phyloP scores from a whole-genome alignment of 202 grass and related monocot genomes.

The Digitaria exilis region DNA sequence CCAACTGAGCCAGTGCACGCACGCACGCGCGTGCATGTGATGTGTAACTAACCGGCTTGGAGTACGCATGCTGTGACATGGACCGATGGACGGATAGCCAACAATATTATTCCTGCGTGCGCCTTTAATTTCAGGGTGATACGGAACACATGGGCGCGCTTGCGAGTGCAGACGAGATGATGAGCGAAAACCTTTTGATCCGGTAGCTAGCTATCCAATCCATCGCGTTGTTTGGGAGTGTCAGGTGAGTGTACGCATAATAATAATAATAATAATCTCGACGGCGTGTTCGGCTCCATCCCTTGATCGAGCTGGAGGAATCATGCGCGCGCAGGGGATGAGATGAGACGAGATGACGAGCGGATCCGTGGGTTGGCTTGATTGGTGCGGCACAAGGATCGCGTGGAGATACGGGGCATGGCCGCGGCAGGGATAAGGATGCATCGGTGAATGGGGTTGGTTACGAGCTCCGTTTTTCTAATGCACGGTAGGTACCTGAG shows the following conservation, averaged over 20 bases:
- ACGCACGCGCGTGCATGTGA: neutral
- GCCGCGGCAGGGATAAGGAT: neutral
- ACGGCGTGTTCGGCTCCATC: too few relatives aligned
- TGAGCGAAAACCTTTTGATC: neutral
- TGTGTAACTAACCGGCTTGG: neutral
- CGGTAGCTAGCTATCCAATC: neutral
- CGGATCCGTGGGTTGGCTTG: neutral
- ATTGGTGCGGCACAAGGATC: neutral
- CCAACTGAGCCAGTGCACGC: neutral
- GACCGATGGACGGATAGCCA: neutral
- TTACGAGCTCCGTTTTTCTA: neutral
- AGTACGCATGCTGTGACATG: neutral
- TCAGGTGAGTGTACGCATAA: neutral
- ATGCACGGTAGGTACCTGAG: neutral
- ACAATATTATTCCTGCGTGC: neutral
- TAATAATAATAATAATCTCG: too few relatives aligned
- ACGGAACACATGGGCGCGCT: conserved; percentile 1
- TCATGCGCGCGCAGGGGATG: neutral
- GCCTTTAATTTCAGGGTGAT: neutral
- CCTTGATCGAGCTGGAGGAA: neutral
- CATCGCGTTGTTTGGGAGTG: neutral
- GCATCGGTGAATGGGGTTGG: neutral
- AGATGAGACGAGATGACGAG: too few relatives aligned
- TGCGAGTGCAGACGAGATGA: neutral
- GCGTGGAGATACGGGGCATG: neutral